phyloP scores from a whole-genome alignment of 1,139 yeast genomes.

The Kodamaea ohmeri region DNA sequence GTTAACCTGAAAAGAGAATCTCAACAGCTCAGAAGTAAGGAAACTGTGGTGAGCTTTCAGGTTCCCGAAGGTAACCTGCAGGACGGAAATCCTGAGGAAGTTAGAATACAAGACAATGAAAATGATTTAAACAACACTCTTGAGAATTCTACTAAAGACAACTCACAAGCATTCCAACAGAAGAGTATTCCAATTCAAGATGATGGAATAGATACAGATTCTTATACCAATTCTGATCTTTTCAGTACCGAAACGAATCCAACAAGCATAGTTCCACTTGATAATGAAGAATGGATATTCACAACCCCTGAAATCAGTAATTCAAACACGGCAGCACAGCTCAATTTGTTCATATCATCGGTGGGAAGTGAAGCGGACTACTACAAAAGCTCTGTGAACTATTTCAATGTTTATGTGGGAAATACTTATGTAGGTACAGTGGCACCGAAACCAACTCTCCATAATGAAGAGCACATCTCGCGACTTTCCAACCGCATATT shows the following conservation, averaged over 20 bases:
- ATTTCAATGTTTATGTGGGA: conserved; percentile 23
- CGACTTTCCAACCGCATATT: conserved; percentile 14
- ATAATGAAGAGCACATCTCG: conserved; percentile 21
- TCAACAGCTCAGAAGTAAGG: too few species aligned
- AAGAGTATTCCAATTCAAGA: too few species aligned
- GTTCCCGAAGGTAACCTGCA: too few species aligned
- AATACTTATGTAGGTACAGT: conserved; percentile 21
- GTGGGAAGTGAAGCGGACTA: conserved; percentile 23
- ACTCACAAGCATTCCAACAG: too few species aligned
- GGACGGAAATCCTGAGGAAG: too few species aligned
- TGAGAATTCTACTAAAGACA: too few species aligned
- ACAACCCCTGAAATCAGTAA: conserved; percentile 17
- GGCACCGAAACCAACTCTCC: conserved; percentile 27
- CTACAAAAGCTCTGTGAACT: conserved; percentile 23
- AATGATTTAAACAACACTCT: too few species aligned
- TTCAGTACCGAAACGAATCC: conserved; percentile 7
- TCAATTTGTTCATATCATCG: conserved; percentile 25
- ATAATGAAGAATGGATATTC: conserved; percentile 2
- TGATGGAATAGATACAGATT: too few species aligned
- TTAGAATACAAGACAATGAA: too few species aligned
- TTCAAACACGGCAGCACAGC: conserved; percentile 23
- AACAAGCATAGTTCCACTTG: conserved; percentile 3
- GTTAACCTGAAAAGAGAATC: too few species aligned
- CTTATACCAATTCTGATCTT: too few species aligned
- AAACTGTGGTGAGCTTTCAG: too few species aligned